Evolutionary conservation across 2,329 filamentous ascomycete genomes (phyloP), one percentile per base, ranked within the genome.

Genomic region (Periconia digitata): DNA sequence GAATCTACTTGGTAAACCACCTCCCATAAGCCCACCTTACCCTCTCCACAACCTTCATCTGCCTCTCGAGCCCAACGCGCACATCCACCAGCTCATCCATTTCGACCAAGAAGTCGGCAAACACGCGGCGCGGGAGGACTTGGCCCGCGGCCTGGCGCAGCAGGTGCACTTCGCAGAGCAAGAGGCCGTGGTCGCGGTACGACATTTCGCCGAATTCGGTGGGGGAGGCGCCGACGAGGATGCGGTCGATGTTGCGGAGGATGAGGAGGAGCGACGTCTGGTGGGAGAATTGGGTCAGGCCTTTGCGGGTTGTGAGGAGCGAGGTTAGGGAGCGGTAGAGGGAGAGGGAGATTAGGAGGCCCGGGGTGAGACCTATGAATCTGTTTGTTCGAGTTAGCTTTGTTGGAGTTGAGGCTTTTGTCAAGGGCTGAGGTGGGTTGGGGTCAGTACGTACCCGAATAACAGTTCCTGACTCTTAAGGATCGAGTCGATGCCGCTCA

Each of bases 391-490:
- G n/a, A n/a, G n/a, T n/a, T n/a, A n/a, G n/a, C n/a, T n/a, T n/a
- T n/a, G n/a, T n/a, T n/a, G n/a, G n/a, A n/a, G n/a, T n/a, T n/a
- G n/a, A n/a, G n/a, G n/a, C n/a, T n/a, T n/a, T n/a, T n/a, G n/a
- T n/a, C n/a, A n/a, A n/a, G n/a, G n/a, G n/a, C n/a, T n/a, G n/a
- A n/a, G n/a, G n/a, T n/a, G n/a, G n/a, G n/a, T n/a, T n/a, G n/a
- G n/a, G n/a, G n/a, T 13, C 3, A 22, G 22, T 8, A 60, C 68
- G 45, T 67, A 79, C 72, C 80, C 94, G 74, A 99, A 99, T 20
- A 99, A 89, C 40, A 99, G 81, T 68, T 99, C 92, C 67, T 99
- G 94, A 64, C 92, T 96, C 75, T 94, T 96, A 49, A 99, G 80
- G 24, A 99, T 81, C 27, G 90, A 85, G 76, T 99, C 92, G 56